Base-by-base conservation (phyloP, 345 rosid genomes). In the Physaria fendleri region DNA sequence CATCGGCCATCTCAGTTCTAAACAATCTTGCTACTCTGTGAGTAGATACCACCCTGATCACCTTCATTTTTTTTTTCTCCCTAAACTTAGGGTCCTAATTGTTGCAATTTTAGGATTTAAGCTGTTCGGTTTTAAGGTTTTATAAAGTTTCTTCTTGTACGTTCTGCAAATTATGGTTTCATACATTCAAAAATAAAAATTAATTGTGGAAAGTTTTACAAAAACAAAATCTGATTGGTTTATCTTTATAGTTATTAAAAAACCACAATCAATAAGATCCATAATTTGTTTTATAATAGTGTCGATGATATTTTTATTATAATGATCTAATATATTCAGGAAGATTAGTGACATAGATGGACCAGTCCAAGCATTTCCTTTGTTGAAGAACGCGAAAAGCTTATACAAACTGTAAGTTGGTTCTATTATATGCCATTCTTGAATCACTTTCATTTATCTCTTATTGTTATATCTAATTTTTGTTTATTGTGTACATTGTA, bases 301-400 rank as follows among this genome's bases (percentile, higher is more conserved):
- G 50, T 20, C 27, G 4, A 25, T 34, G 8, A 35, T 6, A 1
- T 13, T 13, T n/a, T 32, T 45, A 45, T 65, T 37, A 64, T 20
- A 37, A 23, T 66, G 22, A 25, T 8, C n/a, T 34, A n/a, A 20
- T 35, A 33, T 55, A 24, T 48, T 48, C 79, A 85, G 91, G 82
- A 82, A 78, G 76, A 82, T 85, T 47, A 66, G 68, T 56, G 81
- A 82, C 38, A 66, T 85, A 60, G 66, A 14, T 57, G 83, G 78
- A 50, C 77, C 82, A 32, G 33, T 52, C 39, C 85, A 82, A 58
- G 32, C 56, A 49, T 82, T 85, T 59, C 85, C 87, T 23, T 5
- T 8, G 28, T 45, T 77, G 35, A 75, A 9, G 28, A 78, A 63
- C 32, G 30, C 62, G 40, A 40, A 65, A 68, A 52, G 62, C 27